Percentiles rank a stretch among this genome's conserved stretches.
These are phyloP conservation scores for Xylaria sp. DNA, from an alignment of 2,329 filamentous ascomycete species.

Conservation along the genomic window DNA sequence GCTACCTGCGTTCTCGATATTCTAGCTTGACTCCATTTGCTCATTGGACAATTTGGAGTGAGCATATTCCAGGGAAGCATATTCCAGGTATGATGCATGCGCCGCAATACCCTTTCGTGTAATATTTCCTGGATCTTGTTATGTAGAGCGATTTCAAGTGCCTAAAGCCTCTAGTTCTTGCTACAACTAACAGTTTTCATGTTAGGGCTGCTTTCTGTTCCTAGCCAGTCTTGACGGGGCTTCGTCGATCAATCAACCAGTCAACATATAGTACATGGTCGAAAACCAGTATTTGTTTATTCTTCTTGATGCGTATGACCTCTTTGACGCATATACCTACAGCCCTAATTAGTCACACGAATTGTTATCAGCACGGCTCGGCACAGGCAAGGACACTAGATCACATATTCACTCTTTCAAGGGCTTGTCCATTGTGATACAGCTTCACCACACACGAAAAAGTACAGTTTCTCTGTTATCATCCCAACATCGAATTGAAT, in stretches of 20 bases:
- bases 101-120: slow-evolving; percentile 17
- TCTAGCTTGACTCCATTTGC: slow-evolving; percentile 8
- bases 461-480: not conserved
- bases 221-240: not conserved
- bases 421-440: slow-evolving; percentile 13
- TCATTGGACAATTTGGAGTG: slow-evolving; percentile 1
- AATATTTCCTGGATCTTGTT: not conserved
- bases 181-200: slow-evolving; percentile 1
- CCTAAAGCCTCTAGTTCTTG: too few species aligned
- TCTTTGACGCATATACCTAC: slow-evolving; percentile 13
- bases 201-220: not conserved
- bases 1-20: slow-evolving; percentile 29
- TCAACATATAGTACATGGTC: not conserved
- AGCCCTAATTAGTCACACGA: slow-evolving; percentile 2
- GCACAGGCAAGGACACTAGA: slow-evolving; percentile 7
- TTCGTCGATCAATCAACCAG: not conserved
- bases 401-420: slow-evolving; percentile 17
- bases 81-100: slow-evolving; percentile 23
- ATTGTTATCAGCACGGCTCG: not conserved
- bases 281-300: not conserved
- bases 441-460: not conserved
- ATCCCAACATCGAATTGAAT: not conserved
- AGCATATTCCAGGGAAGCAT: slow-evolving; percentile 7
- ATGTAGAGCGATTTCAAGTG: not conserved
- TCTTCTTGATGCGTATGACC: slow-evolving; percentile 6